These are phyloP conservation scores for Ulota crispa DNA, from an alignment of 225 moss, liverwort and hornwort genomes.

Conservation along the genomic window DNA sequence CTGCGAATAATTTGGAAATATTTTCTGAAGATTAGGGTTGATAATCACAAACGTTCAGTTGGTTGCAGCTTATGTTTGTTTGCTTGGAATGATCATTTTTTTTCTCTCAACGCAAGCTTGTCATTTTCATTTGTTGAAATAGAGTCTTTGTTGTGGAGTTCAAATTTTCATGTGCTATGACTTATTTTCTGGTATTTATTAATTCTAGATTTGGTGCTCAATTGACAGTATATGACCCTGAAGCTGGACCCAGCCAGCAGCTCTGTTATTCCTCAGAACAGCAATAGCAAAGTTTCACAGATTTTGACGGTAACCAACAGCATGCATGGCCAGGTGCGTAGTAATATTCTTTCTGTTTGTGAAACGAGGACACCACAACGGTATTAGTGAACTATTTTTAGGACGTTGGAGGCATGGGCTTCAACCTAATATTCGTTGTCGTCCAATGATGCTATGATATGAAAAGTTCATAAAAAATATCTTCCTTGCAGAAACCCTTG, in stretches of 20 bases:
- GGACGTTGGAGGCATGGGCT: neutral
- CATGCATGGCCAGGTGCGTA: slow-evolving; percentile 71
- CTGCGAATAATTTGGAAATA: neutral
- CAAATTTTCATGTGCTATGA: neutral
- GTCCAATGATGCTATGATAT: neutral
- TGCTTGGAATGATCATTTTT: neutral
- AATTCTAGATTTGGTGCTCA: slow-evolving; percentile 8
- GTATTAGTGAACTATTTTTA: neutral
- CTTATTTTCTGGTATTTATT: neutral
- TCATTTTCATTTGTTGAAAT: neutral
- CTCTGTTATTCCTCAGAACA: slow-evolving; percentile 57
- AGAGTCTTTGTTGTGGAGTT: neutral
- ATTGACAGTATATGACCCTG: slow-evolving; percentile 74
- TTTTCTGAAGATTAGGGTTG: neutral
- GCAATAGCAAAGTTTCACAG: slow-evolving; percentile 67
- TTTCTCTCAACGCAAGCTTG: neutral
- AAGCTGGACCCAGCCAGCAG: slow-evolving; percentile 85
- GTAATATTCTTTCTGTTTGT: neutral
- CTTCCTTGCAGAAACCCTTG: slow-evolving; percentile 78
- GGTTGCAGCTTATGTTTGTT: neutral
- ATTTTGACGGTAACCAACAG: slow-evolving; percentile 72
- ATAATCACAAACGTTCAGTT: neutral
- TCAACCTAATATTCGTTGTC: neutral
- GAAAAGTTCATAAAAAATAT: neutral
- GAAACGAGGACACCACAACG: neutral